Percentiles rank a stretch among this genome's conserved stretches.
phyloP scores from a whole-genome alignment of 805 yeast species.

The Kodamaea hsintzibuensis region DNA sequence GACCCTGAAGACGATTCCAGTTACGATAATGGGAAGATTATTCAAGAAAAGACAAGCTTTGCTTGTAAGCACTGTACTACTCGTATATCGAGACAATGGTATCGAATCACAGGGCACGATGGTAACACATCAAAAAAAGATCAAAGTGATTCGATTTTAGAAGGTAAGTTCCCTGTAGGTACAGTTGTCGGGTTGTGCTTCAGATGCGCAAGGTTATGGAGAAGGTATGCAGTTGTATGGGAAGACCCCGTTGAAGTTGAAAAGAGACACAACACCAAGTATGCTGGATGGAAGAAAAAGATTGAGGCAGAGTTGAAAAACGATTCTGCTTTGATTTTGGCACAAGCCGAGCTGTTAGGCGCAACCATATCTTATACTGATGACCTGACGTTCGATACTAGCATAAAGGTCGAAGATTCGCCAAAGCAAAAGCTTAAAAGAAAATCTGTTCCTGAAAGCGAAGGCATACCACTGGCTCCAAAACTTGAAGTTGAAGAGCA shows the following conservation, averaged over 20 bases:
- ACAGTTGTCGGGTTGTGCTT: constrained; percentile 66
- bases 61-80: constrained; percentile 75
- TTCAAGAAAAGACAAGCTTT: constrained; percentile 40
- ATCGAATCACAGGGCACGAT: constrained; percentile 62
- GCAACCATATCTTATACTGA: constrained; percentile 21
- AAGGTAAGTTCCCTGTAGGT: constrained; percentile 17
- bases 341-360: constrained; percentile 44
- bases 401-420: background rate
- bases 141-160: constrained; percentile 14
- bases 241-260: constrained; percentile 70
- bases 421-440: constrained; percentile 1
- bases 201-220: constrained; percentile 89
- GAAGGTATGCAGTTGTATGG: constrained; percentile 88
- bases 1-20: constrained; percentile 72
- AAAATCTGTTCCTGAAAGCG: background rate
- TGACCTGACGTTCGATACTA: background rate
- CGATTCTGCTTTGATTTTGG: constrained; percentile 58
- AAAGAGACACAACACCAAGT: constrained; percentile 39
- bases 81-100: constrained; percentile 60
- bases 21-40: constrained; percentile 57
- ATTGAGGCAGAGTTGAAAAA: constrained; percentile 66
- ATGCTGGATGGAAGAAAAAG: constrained; percentile 58
- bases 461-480: background rate
- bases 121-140: constrained; percentile 33
- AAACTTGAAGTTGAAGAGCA: background rate